A percentile compares a stretch with the other conserved stretches of the same genome.
phyloP scores from a whole-genome alignment of 345 rosid genomes.

The Gossypium rotundifolium region DNA sequence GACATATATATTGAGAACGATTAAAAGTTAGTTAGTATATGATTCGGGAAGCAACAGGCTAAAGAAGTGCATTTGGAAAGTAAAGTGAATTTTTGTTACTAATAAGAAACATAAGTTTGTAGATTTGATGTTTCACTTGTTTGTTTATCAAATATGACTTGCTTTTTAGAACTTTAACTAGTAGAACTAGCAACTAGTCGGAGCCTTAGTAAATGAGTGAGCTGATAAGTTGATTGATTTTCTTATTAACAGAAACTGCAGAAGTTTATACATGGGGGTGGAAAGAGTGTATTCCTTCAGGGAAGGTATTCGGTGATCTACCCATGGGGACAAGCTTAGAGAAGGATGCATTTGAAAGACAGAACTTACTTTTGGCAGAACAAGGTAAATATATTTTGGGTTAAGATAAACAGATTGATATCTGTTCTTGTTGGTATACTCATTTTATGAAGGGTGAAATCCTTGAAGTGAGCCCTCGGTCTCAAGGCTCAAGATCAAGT shows the following conservation, averaged over 20 bases:
- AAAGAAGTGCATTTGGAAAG: not conserved
- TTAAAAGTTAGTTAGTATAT: not conserved
- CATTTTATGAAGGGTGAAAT: constrained; percentile 7
- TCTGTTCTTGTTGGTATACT: constrained; percentile 15
- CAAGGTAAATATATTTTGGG: constrained; percentile 46
- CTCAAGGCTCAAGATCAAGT: constrained; percentile 51
- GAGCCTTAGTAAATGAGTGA: not conserved
- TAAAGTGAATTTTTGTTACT: not conserved
- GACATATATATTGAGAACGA: not conserved
- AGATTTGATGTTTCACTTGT: not conserved
- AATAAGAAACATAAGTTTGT: not conserved
- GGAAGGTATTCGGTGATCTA: constrained; percentile 61
- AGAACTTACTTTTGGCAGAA: constrained; percentile 45
- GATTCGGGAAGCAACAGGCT: not conserved
- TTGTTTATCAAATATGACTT: not conserved
- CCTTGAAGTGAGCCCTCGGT: constrained; percentile 49
- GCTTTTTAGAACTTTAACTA: not conserved
- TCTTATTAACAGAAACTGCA: constrained; percentile 43
- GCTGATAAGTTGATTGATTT: constrained; percentile 2
- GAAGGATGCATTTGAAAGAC: constrained; percentile 54
- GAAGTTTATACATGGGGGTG: constrained; percentile 99
- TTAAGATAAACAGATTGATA: not conserved
- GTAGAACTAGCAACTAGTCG: not conserved
- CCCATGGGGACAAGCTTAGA: constrained; percentile 29
- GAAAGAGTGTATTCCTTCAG: constrained; percentile 96